Evolutionary conservation across 805 yeast species (phyloP), one percentile per base, ranked within the genome.

Genomic region (Maudiozyma saulgeensis): DNA sequence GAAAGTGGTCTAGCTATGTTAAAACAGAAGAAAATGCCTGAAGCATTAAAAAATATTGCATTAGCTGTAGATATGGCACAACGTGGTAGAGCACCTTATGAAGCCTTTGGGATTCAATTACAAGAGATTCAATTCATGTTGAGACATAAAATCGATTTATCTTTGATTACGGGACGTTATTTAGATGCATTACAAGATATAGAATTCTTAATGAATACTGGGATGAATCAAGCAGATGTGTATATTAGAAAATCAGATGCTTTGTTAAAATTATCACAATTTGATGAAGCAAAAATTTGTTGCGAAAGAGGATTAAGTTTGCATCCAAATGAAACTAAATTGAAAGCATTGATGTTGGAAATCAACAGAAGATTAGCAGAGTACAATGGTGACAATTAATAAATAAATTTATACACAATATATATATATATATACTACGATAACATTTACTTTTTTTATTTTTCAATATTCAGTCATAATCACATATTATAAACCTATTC

Each of bases 301-400:
- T 76, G 82, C 58, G 90, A 84, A 66, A 75, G 90, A 62, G 95
- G 90, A 0, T 70, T 85, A 50, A 71, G 82, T n/a, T 77, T 84
- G 56, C 77, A 70, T 51, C 79, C 80, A 40, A 70, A 69, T 40
- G 79, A 84, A 25, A 53, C 52, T n/a, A 64, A 64, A 47, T 51
- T 65, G 44, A 60, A 56, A 42, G 62, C 62, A 5, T 50, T 64
- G 40, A 49, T 52, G 49, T 31, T 54, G 32, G 66, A 61, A 46
- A 56, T 61, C 41, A 52, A 54, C 21, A 62, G 62, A 52, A 56
- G 53, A 43, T 45, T 62, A 26, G 62, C 59, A 3, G 64, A 60
- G 26, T 61, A 57, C 46, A 63, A 64, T 41, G 69, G 69, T 41
- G 68, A 60, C n/a, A 45, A 54, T 16, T 59, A 53, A 47, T 16